Conservation (phyloP, 768 basidiomycete species). For the Kwoniella sp. region DNA sequence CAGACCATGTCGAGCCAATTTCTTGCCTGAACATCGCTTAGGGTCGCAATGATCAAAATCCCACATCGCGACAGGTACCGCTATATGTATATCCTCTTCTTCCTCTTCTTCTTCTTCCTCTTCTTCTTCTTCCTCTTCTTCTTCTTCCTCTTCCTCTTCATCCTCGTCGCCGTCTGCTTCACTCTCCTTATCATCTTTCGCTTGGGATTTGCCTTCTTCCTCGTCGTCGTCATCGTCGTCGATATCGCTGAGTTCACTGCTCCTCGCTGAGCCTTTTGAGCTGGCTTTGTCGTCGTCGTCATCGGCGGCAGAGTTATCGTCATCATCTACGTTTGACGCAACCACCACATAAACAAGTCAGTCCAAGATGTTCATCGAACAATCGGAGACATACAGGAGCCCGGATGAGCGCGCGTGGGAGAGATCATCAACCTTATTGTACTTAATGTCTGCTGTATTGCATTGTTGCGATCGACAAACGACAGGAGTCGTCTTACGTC, state of each 20-base stretch:
- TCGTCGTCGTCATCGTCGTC: slow-evolving; percentile 5
- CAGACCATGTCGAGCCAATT: slow-evolving; percentile 78
- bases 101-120: slow-evolving; percentile 57
- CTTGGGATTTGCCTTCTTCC: neutral
- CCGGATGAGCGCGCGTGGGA: too few species aligned
- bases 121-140: slow-evolving; percentile 58
- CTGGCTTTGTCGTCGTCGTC: slow-evolving; percentile 57
- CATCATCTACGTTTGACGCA: slow-evolving; percentile 4
- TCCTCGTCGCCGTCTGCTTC: slow-evolving; percentile 6
- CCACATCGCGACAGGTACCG: slow-evolving; percentile 92
- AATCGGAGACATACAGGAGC: too few species aligned
- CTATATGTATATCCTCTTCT: slow-evolving; percentile 47
- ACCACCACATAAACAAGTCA: neutral
- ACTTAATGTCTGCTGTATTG: too few species aligned
- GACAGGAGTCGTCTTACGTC: too few species aligned
- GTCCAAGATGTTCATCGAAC: too few species aligned
- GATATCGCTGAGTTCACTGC: neutral
- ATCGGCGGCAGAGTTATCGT: slow-evolving; percentile 41
- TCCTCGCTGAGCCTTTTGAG: neutral
- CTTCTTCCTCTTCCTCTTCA: neutral
- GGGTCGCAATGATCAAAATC: slow-evolving; percentile 99
- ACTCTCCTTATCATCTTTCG: neutral
- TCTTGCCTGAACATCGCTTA: slow-evolving; percentile 82
- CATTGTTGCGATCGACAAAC: too few species aligned
- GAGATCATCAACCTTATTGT: too few species aligned